Base-by-base conservation (phyloP, 805 yeast species). In the Candida berthetii region DNA sequence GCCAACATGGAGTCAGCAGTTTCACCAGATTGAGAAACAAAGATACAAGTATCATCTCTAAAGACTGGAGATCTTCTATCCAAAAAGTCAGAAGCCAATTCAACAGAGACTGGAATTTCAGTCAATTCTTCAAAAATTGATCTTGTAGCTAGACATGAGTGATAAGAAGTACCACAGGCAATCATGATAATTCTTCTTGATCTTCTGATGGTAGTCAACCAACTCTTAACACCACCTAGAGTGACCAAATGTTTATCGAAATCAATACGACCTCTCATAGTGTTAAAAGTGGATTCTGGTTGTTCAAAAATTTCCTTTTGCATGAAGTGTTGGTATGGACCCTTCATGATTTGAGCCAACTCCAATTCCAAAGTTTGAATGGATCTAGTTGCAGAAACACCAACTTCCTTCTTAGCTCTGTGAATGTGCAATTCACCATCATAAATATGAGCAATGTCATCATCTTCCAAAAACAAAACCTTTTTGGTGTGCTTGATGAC, bases 81-180 rank as follows among this genome's bases (percentile, higher is more conserved):
- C 57, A 93, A 72, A 68, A 90, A 90, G 62, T 90, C 97, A 13
- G 96, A 86, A 10, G 96, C 96, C 57, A 90, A 75, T 62, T 90
- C 97, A 31, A 90, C 95, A 35, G 85, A 69, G 7, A 89, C 96
- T 7, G 97, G 97, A 46, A 89, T 85, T 60, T 91, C 98, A 27
- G 96, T 88, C 57, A 93, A 74, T 62, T 93, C 99, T 68, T 93
- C 99, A 61, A 93, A 90, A 49, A 89, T 82, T 14, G 96, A 85
- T 66, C 99, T 81, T 18, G 96, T 91, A 17, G 99, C 99, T 61
- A 93, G 69, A 72, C 99, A 93, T 15, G 99, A 93, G 68, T 93
- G 99, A 62, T 90, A 93, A 0, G 99, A 93, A 7, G 99, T 93
- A 70, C 99, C 99, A 70, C 99, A 93, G 2, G 99, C 99, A 68